A percentile compares a stretch with the other conserved stretches of the same genome.
These are phyloP conservation scores for Metschnikowia borealis DNA, from an alignment of 805 yeast genomes.

Conservation along the genomic window DNA sequence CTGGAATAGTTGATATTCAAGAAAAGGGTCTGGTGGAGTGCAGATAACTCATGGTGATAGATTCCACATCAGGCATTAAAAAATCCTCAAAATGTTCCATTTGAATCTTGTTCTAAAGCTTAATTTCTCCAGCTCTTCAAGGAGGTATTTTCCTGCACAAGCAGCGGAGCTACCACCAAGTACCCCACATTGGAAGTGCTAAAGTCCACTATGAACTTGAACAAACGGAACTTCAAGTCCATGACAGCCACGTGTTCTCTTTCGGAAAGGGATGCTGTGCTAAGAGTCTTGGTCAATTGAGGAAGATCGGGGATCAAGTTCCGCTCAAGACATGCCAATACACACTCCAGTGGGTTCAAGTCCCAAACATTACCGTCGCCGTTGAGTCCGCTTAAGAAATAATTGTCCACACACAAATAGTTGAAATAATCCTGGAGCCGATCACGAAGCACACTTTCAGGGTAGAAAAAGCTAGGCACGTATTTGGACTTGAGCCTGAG, in stretches of 20 bases:
- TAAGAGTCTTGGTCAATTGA: slow-evolving; percentile 22
- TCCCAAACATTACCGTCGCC: slow-evolving; percentile 42
- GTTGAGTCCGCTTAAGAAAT: slow-evolving; percentile 35
- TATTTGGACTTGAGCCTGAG: slow-evolving; percentile 39
- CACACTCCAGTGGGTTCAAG: slow-evolving; percentile 47
- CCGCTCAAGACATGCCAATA: slow-evolving; percentile 52
- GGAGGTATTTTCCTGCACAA: background rate
- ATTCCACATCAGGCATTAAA: background rate
- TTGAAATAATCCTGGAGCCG: slow-evolving; percentile 37
- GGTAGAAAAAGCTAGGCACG: slow-evolving; percentile 36
- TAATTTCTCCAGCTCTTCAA: slow-evolving; percentile 5
- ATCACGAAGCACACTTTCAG: slow-evolving; percentile 33
- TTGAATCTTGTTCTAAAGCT: background rate
- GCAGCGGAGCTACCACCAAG: slow-evolving; percentile 27
- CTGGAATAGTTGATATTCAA: too few relatives aligned
- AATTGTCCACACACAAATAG: slow-evolving; percentile 52
- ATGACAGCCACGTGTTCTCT: slow-evolving; percentile 19
- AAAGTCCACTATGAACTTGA: slow-evolving; percentile 39
- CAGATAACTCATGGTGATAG: too few relatives aligned
- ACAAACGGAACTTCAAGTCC: slow-evolving; percentile 33
- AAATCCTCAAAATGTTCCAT: background rate
- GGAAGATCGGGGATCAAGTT: slow-evolving; percentile 39
- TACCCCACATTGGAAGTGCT: slow-evolving; percentile 38
- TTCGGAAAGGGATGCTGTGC: slow-evolving; percentile 12
- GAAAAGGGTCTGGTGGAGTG: too few relatives aligned